Evolutionary conservation across 441 rosid genomes (phyloP), one percentile per base, ranked within the genome.

Genomic region (Syzygium syzygioides): DNA sequence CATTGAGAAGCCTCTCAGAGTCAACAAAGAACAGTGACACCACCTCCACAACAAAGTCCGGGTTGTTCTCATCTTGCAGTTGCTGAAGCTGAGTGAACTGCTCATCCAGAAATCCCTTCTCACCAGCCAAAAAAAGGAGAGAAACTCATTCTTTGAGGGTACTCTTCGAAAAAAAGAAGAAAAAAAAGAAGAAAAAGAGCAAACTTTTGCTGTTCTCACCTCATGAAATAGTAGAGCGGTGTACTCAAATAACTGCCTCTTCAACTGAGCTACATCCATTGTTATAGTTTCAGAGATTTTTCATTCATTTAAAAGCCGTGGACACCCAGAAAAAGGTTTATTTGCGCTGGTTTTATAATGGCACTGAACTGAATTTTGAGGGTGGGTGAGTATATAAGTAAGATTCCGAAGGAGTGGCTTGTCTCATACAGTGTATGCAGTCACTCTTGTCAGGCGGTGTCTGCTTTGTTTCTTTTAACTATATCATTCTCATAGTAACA

Each of bases 11-110:
- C 91, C 95, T 93, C 62, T 95, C 94, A 68, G 96, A 91, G 85
- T 94, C 97, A 80, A 92, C 87, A 91, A 94, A 95, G 95, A 94
- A 95, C 87, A 94, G 95, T 32, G 95, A 90, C 56, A 94, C 96
- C 45, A 94, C 96, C 92, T 95, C 97, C 56, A 89, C 94, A 32
- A 94, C 96, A 90, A 95, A 94, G 89, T 94, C 93, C 48, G 97
- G 97, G 93, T 93, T 95, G 92, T 91, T 94, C 92, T 94, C 96
- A 91, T 95, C 97, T 92, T 94, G 95, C 85, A 95, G 94, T 55
- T 94, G 93, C 87, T 91, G 95, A 86, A 95, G 96, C 79, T 94
- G 95, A 59, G 86, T 93, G 79, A 94, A 95, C 68, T 95, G 97
- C 14, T 93, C 96, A 91, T 95, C 95, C 92, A 94, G 90, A 85